phyloP scores from a whole-genome alignment of 371 early-diverging fungal genomes.

The Batkoa obscura region DNA sequence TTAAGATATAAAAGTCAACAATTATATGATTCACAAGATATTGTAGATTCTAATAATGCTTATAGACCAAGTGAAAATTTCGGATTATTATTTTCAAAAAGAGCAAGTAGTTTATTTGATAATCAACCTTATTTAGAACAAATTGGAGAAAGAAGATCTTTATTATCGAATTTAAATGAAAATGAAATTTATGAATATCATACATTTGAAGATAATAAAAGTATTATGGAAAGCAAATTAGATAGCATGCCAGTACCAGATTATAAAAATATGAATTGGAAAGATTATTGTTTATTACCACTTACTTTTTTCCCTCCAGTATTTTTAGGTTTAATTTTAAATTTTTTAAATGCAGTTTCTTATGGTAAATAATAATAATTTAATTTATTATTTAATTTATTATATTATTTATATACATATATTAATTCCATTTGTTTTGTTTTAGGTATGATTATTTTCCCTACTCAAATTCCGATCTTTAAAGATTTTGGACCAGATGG shows the following conservation, averaged over 20 bases:
- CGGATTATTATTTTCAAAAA: neutral
- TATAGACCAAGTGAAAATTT: neutral
- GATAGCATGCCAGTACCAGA: neutral
- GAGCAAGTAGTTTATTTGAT: conserved; percentile 3
- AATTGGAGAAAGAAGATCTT: neutral
- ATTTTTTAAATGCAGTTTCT: conserved; percentile 77
- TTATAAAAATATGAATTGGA: conserved; percentile 2
- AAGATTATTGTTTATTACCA: neutral
- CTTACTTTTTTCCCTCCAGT: conserved; percentile 47
- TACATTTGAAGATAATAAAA: neutral
- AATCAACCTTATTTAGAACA: neutral
- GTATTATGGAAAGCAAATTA: no score
- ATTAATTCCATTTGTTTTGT: neutral
- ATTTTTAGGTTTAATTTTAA: conserved; percentile 66
- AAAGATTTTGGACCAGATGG: conserved; percentile 71
- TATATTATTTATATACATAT: neutral
- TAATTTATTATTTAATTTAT: neutral
- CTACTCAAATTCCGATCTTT: conserved; percentile 52
- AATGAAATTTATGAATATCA: no score
- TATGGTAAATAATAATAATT: conserved; percentile 29
- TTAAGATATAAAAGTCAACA: neutral
- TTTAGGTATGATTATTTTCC: conserved; percentile 79
- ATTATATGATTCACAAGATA: neutral
- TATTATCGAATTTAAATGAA: neutral
- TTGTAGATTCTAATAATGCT: neutral